Evolutionary conservation across 2,329 filamentous ascomycete genomes (phyloP).

Genomic region (Colletotrichum noveboracense): DNA sequence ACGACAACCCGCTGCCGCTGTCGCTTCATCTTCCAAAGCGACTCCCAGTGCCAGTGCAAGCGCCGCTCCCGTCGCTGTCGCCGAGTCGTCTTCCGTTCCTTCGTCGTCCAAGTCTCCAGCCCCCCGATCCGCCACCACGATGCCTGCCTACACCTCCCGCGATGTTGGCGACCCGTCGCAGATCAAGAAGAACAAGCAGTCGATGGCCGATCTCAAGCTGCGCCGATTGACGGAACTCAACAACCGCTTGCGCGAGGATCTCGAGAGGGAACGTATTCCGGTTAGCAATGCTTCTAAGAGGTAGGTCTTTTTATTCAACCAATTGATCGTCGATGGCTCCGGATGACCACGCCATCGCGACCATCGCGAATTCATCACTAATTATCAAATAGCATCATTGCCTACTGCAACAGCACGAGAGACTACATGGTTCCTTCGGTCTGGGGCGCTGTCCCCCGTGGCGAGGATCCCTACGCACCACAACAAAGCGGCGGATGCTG

Average conservation of each 20-base stretch:
- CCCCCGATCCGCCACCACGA: conserved; percentile 41
- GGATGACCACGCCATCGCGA: not conserved
- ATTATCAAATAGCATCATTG: conserved; percentile 75
- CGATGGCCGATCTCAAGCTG: conserved; percentile 98
- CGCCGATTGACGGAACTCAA: conserved; percentile 96
- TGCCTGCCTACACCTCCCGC: conserved; percentile 72
- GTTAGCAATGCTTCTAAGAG: conserved; percentile 92
- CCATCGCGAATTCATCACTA: not conserved
- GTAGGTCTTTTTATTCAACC: conserved; percentile 51
- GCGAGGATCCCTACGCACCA: conserved; percentile 97
- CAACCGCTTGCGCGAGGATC: conserved; percentile 91
- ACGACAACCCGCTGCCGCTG: conserved; percentile 3
- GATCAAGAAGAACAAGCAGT: conserved; percentile 94
- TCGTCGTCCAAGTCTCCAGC: conserved; percentile 19
- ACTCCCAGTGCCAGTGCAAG: not conserved
- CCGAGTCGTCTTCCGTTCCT: conserved; percentile 18
- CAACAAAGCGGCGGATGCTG: conserved; percentile 94
- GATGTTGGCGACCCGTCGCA: conserved; percentile 72
- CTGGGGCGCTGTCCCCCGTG: conserved; percentile 93
- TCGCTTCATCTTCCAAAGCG: not conserved
- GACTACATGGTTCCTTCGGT: conserved; percentile 99
- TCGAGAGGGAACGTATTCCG: conserved; percentile 93
- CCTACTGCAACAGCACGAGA: conserved; percentile 96
- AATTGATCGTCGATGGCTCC: not conserved
- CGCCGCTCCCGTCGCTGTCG: not conserved